These are phyloP conservation scores for Stagonosporopsis vannaccii DNA, from an alignment of 2,329 filamentous ascomycete genomes.

Conservation along the genomic window DNA sequence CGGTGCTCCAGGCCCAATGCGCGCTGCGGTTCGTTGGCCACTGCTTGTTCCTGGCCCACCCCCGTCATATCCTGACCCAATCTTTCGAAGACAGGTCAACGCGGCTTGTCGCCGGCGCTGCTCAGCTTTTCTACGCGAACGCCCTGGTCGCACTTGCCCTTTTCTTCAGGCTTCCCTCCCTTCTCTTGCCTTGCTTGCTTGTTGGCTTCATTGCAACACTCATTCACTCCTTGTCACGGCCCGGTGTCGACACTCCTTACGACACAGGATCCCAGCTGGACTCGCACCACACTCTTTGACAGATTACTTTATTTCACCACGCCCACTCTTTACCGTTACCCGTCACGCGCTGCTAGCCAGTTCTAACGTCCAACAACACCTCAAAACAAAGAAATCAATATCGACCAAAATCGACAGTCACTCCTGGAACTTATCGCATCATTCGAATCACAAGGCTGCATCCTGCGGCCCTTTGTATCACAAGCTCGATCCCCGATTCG, in stretches of 20 bases:
- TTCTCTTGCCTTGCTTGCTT: conserved; percentile 35
- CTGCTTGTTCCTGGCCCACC: conserved; percentile 28
- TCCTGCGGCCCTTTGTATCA: conserved; percentile 36
- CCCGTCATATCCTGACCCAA: conserved; percentile 34
- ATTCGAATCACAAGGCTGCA: conserved; percentile 19
- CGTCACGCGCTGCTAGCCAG: conserved; percentile 40
- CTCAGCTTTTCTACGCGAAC: conserved; percentile 20
- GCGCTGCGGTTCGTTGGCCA: conserved; percentile 28
- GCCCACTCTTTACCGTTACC: conserved; percentile 25
- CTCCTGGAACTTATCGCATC: conserved; percentile 21
- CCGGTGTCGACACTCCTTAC: conserved; percentile 52
- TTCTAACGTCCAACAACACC: conserved; percentile 23
- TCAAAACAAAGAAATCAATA: conserved; percentile 23
- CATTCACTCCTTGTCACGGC: conserved; percentile 40
- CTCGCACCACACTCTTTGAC: conserved; percentile 47
- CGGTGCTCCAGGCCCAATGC: conserved; percentile 9
- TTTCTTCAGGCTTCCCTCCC: conserved; percentile 36
- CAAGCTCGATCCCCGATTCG: conserved; percentile 35
- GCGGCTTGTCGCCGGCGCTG: conserved; percentile 27
- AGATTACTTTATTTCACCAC: conserved; percentile 37
- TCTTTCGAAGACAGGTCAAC: conserved; percentile 37
- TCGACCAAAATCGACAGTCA: conserved; percentile 15
- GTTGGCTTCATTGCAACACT: conserved; percentile 35
- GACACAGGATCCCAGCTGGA: conserved; percentile 39
- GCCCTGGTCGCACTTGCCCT: conserved; percentile 25